Evolutionary conservation across 2,329 filamentous ascomycete species (phyloP).

Genomic region (Pseudonectria foliicola): DNA sequence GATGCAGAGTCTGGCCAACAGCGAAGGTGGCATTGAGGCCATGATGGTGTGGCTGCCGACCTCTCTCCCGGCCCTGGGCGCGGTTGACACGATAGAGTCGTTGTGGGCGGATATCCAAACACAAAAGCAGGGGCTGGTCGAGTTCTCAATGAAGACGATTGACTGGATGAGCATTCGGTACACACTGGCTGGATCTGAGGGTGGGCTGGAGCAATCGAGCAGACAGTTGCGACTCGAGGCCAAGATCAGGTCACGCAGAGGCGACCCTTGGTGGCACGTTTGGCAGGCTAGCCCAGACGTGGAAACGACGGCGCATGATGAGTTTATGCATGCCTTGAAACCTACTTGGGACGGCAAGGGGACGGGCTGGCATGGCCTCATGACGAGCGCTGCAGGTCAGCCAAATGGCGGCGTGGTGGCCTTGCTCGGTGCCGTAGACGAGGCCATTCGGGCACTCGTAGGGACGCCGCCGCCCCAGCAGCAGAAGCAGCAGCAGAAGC

Average conservation of each 20-base stretch:
- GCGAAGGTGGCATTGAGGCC: constrained; percentile 42
- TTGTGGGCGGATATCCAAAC: constrained; percentile 38
- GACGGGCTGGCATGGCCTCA: constrained; percentile 42
- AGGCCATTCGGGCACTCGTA: constrained; percentile 32
- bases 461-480: constrained; percentile 2
- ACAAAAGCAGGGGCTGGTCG: constrained; percentile 40
- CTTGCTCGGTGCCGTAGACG: constrained; percentile 42
- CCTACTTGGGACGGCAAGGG: too few species aligned
- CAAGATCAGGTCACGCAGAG: constrained; percentile 41
- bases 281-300: constrained; percentile 25
- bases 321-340: constrained; percentile 34
- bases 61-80: constrained; percentile 59
- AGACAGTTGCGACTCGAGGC: constrained; percentile 44
- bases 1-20: constrained; percentile 52
- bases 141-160: constrained; percentile 45
- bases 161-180: constrained; percentile 55
- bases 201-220: constrained; percentile 19
- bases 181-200: constrained; percentile 25
- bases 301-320: constrained; percentile 20
- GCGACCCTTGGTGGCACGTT: constrained; percentile 46
- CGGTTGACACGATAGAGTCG: constrained; percentile 53
- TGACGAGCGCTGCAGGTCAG: constrained; percentile 38
- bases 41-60: constrained; percentile 48
- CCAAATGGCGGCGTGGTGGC: constrained; percentile 35
- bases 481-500: too few species aligned